A percentile compares a stretch with the other conserved stretches of the same genome.
These are phyloP conservation scores for Schizosaccharomyces octosporus DNA, from an alignment of 805 yeast genomes.

Conservation along the genomic window DNA sequence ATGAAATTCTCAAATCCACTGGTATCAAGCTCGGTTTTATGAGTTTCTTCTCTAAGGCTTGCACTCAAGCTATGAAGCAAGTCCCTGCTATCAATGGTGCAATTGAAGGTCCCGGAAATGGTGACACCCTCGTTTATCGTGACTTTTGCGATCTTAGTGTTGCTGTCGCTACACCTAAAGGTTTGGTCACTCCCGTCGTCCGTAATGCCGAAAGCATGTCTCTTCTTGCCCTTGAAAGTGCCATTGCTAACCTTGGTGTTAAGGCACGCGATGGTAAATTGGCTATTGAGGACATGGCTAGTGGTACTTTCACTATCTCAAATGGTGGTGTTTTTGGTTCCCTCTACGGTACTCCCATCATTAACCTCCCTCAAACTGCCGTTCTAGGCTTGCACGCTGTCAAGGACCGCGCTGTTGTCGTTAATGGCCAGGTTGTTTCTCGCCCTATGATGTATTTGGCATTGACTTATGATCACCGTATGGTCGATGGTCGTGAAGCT, in stretches of 20 bases:
- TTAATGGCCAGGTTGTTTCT: conserved; percentile 81
- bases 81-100: conserved; percentile 89
- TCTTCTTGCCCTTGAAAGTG: conserved; percentile 72
- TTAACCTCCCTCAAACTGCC: conserved; percentile 94
- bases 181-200: conserved; percentile 90
- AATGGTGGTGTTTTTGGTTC: conserved; percentile 99
- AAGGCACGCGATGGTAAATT: conserved; percentile 94
- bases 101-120: conserved; percentile 44
- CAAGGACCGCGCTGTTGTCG: conserved; percentile 90
- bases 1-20: conserved; percentile 77
- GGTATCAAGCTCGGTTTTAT: conserved; percentile 93
- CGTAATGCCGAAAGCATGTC: conserved; percentile 86
- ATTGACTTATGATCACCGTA: conserved; percentile 92
- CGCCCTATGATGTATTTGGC: conserved; percentile 99
- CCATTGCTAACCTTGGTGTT: conserved; percentile 53
- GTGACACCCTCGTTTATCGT: conserved; percentile 80
- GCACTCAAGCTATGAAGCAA: conserved; percentile 76
- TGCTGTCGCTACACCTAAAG: conserved; percentile 98
- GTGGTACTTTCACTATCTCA: conserved; percentile 96
- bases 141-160: conserved; percentile 88
- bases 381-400: conserved; percentile 93
- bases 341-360: conserved; percentile 91
- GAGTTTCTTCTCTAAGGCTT: conserved; percentile 94
- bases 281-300: conserved; percentile 94
- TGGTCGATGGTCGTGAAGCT: conserved; percentile 95